These are phyloP conservation scores for Ambrosia artemisiifolia DNA, from an alignment of 129 eudicot genomes.

Conservation along the genomic window DNA sequence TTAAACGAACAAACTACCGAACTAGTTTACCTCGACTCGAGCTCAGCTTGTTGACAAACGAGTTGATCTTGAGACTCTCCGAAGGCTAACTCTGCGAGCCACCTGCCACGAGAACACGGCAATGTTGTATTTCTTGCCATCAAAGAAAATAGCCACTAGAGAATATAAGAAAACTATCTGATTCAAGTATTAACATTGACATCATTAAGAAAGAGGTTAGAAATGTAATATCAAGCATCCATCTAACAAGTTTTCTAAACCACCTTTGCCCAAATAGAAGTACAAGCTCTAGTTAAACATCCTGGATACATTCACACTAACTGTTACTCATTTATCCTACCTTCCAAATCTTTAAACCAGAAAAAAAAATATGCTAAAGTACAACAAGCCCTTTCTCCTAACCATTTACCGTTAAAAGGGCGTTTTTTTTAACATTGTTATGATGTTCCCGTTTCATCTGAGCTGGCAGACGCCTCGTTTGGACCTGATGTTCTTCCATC, in stretches of 20 bases:
- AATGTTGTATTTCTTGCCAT: background rate
- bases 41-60: no score
- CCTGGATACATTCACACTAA: constrained; percentile 22
- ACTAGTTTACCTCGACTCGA: no score
- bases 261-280: constrained; percentile 16
- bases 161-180: background rate
- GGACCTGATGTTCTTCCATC: constrained; percentile 29
- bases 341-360: background rate
- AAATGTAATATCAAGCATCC: background rate
- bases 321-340: constrained; percentile 18
- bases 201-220: background rate
- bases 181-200: background rate
- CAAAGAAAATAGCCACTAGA: background rate
- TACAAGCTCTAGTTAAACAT: constrained; percentile 20
- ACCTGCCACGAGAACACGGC: no score
- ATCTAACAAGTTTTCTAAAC: constrained; percentile 15
- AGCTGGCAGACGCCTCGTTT: constrained; percentile 65
- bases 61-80: no score
- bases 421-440: background rate
- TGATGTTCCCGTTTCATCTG: constrained; percentile 46
- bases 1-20: no score
- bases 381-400: constrained; percentile 25
- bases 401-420: constrained; percentile 14
- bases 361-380: constrained; percentile 22
- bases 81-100: no score